Evolutionary conservation across 164 flowering plant genomes (phyloP), one percentile per base, ranked within the genome.

Genomic region (Hamamelis virginiana): DNA sequence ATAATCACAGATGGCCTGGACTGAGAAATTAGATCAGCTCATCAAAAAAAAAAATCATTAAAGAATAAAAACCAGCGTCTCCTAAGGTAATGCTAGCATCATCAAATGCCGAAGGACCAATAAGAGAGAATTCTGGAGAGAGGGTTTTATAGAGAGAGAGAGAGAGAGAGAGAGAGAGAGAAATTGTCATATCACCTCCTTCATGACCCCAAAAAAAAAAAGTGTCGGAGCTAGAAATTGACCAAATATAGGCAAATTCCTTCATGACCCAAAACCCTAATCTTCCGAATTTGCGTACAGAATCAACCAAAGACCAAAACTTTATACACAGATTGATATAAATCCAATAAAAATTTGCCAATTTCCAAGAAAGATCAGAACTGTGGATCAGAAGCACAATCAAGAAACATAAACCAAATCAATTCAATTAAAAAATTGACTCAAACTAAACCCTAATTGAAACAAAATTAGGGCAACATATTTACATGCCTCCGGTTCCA

Each of bases 401-500:
- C 21, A 23, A 55, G 3, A 0, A 14, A 19, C 18, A 16, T 13
- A 45, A 62, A 48, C 38, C 27, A 41, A 41, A 48, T 0, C 21
- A 63, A 61, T 14, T 33, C 38, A 50, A 47, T 22, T 43, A 61
- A 14, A 1, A 8, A 6, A 69, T 56, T 23, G 14, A 27, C 12
- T 16, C 44, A 55, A 64, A 52, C 5, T 15, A 69, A 74, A 76
- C 66, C 74, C 67, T 62, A 74, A 70, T 55, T 46, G 22, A 45
- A 44, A 18, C 53, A 63, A 62, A 74, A 50, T 62, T 25, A 52
- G 55, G 43, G 26, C 19, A 74, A 28, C 50, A 63, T 21, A 52
- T 28, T 66, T 60, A 77, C 87, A 74, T 79, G 83, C 84, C 87
- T 81, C 77, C 50, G 79, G 75, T 69, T 75, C 68, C 65, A 21